phyloP scores from a whole-genome alignment of 192 early-diverging fungal genomes.

The Coemansia sp. region DNA sequence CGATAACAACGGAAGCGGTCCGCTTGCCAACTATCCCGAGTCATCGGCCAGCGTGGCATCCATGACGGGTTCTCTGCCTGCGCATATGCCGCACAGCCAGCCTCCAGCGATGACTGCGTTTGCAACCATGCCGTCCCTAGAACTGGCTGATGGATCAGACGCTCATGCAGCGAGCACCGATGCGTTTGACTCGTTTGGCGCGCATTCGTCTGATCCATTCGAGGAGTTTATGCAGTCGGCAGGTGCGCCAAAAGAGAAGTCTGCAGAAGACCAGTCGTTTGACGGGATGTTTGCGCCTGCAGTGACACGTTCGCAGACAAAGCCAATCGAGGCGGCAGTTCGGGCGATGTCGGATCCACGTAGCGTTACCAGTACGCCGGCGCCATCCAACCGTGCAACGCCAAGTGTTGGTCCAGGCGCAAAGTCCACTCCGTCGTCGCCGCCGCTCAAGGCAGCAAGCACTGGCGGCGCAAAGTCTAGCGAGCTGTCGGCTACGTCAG shows the following conservation, averaged over 20 bases:
- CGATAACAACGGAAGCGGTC: conserved; percentile 6
- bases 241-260: conserved; percentile 3
- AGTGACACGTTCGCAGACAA: conserved; percentile 7
- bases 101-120: conserved; percentile 12
- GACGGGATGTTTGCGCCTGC: conserved; percentile 20
- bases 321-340: conserved; percentile 6
- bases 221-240: conserved; percentile 45
- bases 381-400: conserved; percentile 15
- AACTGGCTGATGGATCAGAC: neutral
- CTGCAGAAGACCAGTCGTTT: conserved; percentile 12
- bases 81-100: neutral
- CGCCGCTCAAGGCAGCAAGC: neutral
- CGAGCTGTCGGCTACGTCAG: neutral
- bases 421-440: conserved; percentile 37
- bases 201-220: conserved; percentile 45
- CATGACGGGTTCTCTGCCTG: neutral
- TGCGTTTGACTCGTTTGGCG: conserved; percentile 52
- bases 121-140: conserved; percentile 25
- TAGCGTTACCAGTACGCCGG: conserved; percentile 50
- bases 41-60: conserved; percentile 9
- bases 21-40: conserved; percentile 12
- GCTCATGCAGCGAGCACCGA: conserved; percentile 11
- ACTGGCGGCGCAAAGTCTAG: neutral
- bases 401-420: neutral
- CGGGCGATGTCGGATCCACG: conserved; percentile 28